Evolutionary conservation across 2,329 filamentous ascomycete genomes (phyloP).

Genomic region (Delphinella strobiligena): DNA sequence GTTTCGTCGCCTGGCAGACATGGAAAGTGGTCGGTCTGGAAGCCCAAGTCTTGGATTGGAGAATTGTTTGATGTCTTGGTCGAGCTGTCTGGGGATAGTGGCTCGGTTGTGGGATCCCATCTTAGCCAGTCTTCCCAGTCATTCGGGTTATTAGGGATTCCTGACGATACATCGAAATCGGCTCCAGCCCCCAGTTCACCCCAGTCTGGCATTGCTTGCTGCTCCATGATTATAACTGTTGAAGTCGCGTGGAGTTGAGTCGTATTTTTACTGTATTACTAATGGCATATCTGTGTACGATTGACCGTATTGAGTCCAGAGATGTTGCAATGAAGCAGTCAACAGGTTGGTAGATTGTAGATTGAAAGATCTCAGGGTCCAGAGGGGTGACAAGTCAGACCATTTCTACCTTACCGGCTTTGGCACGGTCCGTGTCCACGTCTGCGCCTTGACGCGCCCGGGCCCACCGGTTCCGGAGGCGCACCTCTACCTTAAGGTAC

Average conservation of each 20-base stretch:
- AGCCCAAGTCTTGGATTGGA: constrained; percentile 17
- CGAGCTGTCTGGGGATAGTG: constrained; percentile 21
- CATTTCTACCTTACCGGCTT: too few species aligned
- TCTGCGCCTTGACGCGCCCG: too few species aligned
- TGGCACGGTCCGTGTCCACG: too few species aligned
- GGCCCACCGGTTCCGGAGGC: too few species aligned
- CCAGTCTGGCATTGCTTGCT: not conserved
- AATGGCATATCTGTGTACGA: not conserved
- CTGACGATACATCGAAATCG: not conserved
- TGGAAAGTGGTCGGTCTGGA: constrained; percentile 13
- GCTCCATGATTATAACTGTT: not conserved
- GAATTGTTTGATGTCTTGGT: constrained; percentile 23
- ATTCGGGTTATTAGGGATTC: constrained; percentile 14
- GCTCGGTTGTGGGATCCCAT: constrained; percentile 28
- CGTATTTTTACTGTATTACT: not conserved
- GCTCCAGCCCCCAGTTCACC: not conserved
- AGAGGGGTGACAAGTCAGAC: too few species aligned
- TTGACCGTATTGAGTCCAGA: too few species aligned
- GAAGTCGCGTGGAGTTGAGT: not conserved
- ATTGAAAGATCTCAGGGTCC: too few species aligned
- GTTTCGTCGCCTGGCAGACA: constrained; percentile 14
- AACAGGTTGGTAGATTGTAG: too few species aligned
- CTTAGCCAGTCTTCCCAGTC: constrained; percentile 38
- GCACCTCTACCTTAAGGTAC: too few species aligned
- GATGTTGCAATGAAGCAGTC: too few species aligned